Percentiles rank a stretch among this genome's conserved stretches.
phyloP scores from a whole-genome alignment of 768 basidiomycete species.

The Suillus subaureus region DNA sequence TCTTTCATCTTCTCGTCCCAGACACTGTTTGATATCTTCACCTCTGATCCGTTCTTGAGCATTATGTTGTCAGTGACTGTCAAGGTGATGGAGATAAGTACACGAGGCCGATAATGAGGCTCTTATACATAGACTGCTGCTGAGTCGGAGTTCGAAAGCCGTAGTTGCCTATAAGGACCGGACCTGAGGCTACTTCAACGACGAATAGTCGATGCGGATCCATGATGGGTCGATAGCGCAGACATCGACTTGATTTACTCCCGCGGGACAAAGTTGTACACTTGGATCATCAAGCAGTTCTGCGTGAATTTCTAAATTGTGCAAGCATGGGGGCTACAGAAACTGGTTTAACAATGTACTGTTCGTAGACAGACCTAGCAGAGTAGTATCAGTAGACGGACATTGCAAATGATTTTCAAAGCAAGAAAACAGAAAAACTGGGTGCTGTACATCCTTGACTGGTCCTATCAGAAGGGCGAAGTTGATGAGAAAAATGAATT shows the following conservation, averaged over 20 bases:
- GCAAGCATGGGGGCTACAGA: neutral
- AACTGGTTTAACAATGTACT: neutral
- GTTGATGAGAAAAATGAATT: neutral
- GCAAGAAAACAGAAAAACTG: conserved; percentile 1
- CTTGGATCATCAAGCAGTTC: neutral
- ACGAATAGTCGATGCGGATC: neutral
- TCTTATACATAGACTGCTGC: neutral
- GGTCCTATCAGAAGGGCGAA: neutral
- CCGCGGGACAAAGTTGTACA: neutral
- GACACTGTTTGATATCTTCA: neutral
- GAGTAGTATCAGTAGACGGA: neutral
- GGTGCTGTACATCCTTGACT: neutral
- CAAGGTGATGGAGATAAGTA: neutral
- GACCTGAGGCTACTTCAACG: neutral
- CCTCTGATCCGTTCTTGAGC: neutral
- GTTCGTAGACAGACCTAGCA: neutral
- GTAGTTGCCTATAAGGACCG: neutral
- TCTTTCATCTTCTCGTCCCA: conserved; percentile 4
- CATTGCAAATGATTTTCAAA: neutral
- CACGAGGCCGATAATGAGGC: neutral
- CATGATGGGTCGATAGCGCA: neutral
- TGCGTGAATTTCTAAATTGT: neutral
- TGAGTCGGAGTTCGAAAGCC: neutral
- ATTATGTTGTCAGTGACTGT: neutral
- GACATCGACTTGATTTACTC: neutral